Evolutionary conservation across 2,329 filamentous ascomycete species (phyloP), one percentile per base, ranked within the genome.

Genomic region (Colletotrichum sp.): DNA sequence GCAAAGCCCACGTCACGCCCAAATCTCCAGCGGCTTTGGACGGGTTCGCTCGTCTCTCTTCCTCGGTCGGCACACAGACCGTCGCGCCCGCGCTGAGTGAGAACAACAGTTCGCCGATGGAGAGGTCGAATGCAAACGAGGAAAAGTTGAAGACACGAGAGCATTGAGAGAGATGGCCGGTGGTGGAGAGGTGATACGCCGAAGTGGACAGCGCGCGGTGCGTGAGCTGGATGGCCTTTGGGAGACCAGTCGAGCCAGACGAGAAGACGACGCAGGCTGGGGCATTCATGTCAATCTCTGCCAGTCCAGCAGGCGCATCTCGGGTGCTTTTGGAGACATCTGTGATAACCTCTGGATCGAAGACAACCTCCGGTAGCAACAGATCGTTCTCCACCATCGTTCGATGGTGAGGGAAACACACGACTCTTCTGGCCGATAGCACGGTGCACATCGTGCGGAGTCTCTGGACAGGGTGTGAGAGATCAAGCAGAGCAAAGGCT

Each of bases 1-100:
- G 24, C 9, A 62, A 28, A 4, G 71, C 71, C 52, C 49, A 63
- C 8, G 59, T 74, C n/a, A 70, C 57, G 36, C 39, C 18, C 32
- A 24, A 18, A 6, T 52, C 21, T 2, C 18, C n/a, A 28, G 64
- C 36, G 4, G 36, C 34, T 72, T 75, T 63, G 71, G 75, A 18
- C 59, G 77, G 70, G 34, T 74, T 8, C 34, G 70, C 44, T 16
- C 83, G 78, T 3, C 84, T 82, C 13, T 85, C 79, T 3, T 82
- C 80, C 21, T 87, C 84, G 2, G 82, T 83, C 1, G 86, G 85
- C 2, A 87, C 80, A 44, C 85, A 87, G 1, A 88, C 78, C n/a
- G 82, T 85, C 8, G 83, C 86, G 30, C 86, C 86, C 12, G 78
- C 69, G 9, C 82, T 77, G 3, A 88, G 80, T 3, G 85, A 81